phyloP scores from a whole-genome alignment of 768 basidiomycete genomes.

The Neoboletus brunneissimus region DNA sequence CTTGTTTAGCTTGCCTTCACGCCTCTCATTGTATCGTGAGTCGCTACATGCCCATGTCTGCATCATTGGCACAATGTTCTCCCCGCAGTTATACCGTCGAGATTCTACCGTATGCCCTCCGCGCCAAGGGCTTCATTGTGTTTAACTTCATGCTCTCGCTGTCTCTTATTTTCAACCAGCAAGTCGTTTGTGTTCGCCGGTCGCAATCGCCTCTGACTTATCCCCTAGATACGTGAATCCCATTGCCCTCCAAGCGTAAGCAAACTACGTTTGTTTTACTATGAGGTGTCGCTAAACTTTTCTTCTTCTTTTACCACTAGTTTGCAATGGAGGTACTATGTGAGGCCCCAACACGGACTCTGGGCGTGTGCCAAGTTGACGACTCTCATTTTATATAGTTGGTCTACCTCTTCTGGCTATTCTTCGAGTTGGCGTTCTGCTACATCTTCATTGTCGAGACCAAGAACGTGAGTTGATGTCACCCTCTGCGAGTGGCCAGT shows the following conservation, averaged over 20 bases:
- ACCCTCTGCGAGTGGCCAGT: background rate
- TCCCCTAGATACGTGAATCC: conserved; percentile 35
- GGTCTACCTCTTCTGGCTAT: conserved; percentile 40
- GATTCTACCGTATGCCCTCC: conserved; percentile 40
- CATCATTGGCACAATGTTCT: background rate
- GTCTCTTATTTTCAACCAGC: conserved; percentile 45
- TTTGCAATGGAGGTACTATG: conserved; percentile 48
- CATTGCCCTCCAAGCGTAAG: conserved; percentile 30
- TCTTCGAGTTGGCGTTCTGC: conserved; percentile 40
- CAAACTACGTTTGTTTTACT: background rate
- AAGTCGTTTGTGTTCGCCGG: conserved; percentile 25
- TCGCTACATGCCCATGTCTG: background rate
- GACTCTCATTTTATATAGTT: background rate
- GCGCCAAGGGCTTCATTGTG: conserved; percentile 39
- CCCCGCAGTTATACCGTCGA: conserved; percentile 38
- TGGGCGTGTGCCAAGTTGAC: background rate
- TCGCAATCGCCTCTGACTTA: conserved; percentile 16
- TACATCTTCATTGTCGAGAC: conserved; percentile 40
- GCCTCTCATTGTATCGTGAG: conserved; percentile 39
- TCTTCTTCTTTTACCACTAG: background rate
- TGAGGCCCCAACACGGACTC: conserved; percentile 15
- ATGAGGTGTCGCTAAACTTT: background rate
- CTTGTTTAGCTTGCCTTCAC: conserved; percentile 35
- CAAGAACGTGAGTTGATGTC: conserved; percentile 27
- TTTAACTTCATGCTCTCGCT: conserved; percentile 39